Conservation (phyloP, 1,139 yeast genomes). For the Kodamaea suecica region DNA sequence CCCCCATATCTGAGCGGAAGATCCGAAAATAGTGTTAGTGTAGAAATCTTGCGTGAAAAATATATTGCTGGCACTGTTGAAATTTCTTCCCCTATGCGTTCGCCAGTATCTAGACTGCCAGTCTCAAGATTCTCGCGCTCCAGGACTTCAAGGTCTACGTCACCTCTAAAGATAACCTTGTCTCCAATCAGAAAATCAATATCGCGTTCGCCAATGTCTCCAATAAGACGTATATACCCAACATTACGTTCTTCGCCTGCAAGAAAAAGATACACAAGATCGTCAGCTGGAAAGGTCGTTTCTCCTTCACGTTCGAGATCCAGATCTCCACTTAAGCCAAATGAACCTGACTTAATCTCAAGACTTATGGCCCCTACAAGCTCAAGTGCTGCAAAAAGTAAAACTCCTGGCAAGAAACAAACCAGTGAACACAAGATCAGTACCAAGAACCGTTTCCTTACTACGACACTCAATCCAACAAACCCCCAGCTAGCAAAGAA, state of each 20-base stretch:
- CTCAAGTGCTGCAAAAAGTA: constrained; percentile 29
- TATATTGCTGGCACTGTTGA: not conserved
- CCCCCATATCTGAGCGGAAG: not conserved
- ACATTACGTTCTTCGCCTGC: not conserved
- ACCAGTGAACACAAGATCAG: constrained; percentile 9
- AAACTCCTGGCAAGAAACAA: constrained; percentile 9
- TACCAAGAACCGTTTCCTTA: constrained; percentile 32
- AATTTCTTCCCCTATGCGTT: not conserved
- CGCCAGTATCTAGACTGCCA: not conserved
- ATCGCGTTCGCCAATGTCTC: constrained; percentile 1
- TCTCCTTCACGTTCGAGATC: constrained; percentile 5
- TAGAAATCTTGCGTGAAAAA: no score
- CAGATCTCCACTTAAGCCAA: constrained; percentile 7
- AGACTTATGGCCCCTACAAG: constrained; percentile 29
- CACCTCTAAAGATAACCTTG: constrained; percentile 3
- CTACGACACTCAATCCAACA: constrained; percentile 34
- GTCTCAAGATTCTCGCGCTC: not conserved
- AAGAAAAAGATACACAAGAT: constrained; percentile 1
- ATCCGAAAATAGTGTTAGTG: no score
- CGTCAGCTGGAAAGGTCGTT: constrained; percentile 3
- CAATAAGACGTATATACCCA: constrained; percentile 1
- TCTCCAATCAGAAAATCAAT: constrained; percentile 7
- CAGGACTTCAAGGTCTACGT: not conserved
- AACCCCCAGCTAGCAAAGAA: constrained; percentile 17
- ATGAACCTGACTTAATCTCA: constrained; percentile 16